Base-by-base conservation (phyloP, 2,329 filamentous ascomycete genomes). In the Nemania diffusa region DNA sequence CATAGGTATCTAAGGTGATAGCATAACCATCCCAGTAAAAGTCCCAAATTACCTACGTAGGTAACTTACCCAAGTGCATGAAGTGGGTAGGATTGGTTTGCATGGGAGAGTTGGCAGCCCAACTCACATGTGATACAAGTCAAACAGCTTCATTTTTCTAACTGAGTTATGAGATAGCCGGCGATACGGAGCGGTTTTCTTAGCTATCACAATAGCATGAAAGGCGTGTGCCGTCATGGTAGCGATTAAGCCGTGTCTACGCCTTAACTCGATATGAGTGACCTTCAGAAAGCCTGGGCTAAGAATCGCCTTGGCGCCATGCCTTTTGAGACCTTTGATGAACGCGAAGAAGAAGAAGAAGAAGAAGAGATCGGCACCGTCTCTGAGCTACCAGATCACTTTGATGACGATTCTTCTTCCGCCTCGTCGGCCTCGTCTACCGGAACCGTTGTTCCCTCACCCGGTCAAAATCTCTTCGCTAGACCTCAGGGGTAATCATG, bases 391-490 rank as follows among this genome's bases (percentile, higher is more conserved):
- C 80, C 76, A 55, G 78, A 79, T 71, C 79, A 82, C 58, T 77
- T 79, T 48, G 87, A 92, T 73, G 89, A 90, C 70, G 90, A 92
- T 77, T 92, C 90, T 15, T 92, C 90, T 1, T 91, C 89, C 5
- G 88, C 90, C 11, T 92, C 90, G 0, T 91, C 89, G 8, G 88
- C 92, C 15, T 97, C 92, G 0, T 97, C 94, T 1, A 93, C 94
- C 3, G 94, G 94, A 27, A 98, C 95, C n/a, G 87, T 98, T 68
- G 91, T 93, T 70, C 93, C 94, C 0, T 92, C 92, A 4, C 87
- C 88, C 6, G 91, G 87, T 72, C 88, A 90, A 73, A 90, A 90
- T 69, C 82, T 94, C 46, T 93, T 94, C 81, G 91, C 91, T 65
- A 86, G 90, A 71, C 88, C 90, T 53, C 85, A 87, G 80, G 86